Base-by-base conservation (phyloP, 148 eudicot species). In the Amaranthus hypochondriacus region DNA sequence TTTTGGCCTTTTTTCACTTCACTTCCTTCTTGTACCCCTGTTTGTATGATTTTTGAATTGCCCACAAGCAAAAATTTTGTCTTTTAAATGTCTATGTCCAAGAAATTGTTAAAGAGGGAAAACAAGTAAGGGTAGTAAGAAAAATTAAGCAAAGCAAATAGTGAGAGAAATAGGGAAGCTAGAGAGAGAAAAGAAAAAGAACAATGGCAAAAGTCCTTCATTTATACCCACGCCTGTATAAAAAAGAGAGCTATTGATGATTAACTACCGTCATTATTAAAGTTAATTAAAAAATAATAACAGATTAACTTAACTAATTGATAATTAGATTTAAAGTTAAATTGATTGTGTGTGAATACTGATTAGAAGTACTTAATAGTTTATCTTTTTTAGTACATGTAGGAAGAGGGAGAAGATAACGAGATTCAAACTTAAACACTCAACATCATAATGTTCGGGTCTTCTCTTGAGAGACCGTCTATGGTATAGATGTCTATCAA, bases 201-300 rank as follows among this genome's bases (percentile, higher is more conserved):
- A 74, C 70, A 75, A 68, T 53, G 46, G 81, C 73, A 85, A 86
- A 84, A 87, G 82, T 78, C 83, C 80, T 87, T 84, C 84, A 87
- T 87, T 82, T 87, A 89, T 84, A 84, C 89, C 83, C 96, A 94
- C 96, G 93, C 96, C 80, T 89, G 86, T 89, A 84, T 91, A 6
- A 85, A 87, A 88, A 82, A 77, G 57, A 78, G 98, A 85, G 91
- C 91, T 81, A 77, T 89, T 83, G 90, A 88, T 92, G 94, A 88
- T 92, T 94, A 91, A 88, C 93, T 96, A 91, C 95, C 92, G 95
- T 82, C 92, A 85, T 86, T 85, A 87, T 84, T 79, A 80, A 64
- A 73, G 39, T 28, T 28, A 28, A 28, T 28, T 28, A 28, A 28
- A 28, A 28, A 28, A 28, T 28, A 28, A 28, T 28, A 28, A 28